Evolutionary conservation across 192 early-diverging fungal genomes (phyloP).

Genomic region (Coemansia sp.): DNA sequence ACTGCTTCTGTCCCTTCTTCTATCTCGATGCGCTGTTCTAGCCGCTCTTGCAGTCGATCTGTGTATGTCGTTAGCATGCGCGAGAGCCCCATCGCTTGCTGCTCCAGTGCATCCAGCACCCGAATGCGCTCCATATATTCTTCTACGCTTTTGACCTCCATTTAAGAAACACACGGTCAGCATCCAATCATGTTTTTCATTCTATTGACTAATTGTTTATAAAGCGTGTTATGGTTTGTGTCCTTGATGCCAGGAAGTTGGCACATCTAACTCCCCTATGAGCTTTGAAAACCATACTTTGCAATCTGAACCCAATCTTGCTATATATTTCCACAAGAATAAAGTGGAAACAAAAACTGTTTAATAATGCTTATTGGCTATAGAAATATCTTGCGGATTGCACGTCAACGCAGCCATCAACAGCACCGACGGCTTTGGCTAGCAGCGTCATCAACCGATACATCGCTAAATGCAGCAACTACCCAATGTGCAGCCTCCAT

Average conservation of each 20-base stretch:
- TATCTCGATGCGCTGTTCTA: conserved; percentile 33
- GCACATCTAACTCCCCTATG: too few species aligned
- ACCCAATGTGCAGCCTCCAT: conserved; percentile 6
- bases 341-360: too few species aligned
- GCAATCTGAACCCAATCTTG: too few species aligned
- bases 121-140: conserved; percentile 51
- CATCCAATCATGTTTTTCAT: too few species aligned
- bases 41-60: conserved; percentile 42
- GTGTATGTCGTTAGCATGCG: conserved; percentile 52
- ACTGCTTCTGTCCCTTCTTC: conserved; percentile 27
- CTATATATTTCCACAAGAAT: too few species aligned
- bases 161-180: not conserved
- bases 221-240: too few species aligned
- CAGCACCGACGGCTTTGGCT: conserved; percentile 26
- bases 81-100: conserved; percentile 49
- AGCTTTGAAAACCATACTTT: too few species aligned
- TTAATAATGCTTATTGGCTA: too few species aligned
- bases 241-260: too few species aligned
- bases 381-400: too few species aligned
- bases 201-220: too few species aligned
- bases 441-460: conserved; percentile 23
- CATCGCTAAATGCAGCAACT: conserved; percentile 12
- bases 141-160: conserved; percentile 40
- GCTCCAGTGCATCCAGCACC: conserved; percentile 44
- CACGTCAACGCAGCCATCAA: too few species aligned